Evolutionary conservation across 2,329 filamentous ascomycete genomes (phyloP).

Genomic region (Aspergillus nomiae): DNA sequence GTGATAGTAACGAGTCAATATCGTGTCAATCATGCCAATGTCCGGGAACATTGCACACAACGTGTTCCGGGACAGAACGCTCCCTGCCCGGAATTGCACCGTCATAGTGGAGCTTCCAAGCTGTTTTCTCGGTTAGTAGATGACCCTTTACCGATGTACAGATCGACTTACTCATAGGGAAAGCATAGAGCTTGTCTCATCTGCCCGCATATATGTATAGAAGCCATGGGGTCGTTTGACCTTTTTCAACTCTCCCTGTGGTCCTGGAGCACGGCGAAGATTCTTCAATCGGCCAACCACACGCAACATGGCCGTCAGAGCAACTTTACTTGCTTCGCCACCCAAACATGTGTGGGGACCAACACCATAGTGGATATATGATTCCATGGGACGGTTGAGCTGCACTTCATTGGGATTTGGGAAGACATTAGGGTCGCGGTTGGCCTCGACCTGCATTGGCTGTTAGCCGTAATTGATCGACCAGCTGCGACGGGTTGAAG

Average conservation of each 20-base stretch:
- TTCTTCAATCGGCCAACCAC: conserved; percentile 63
- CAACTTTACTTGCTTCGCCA: conserved; percentile 60
- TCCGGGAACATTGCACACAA: background rate
- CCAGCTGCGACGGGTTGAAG: conserved; percentile 61
- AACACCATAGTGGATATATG: conserved; percentile 66
- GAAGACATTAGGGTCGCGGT: conserved; percentile 61
- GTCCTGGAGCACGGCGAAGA: conserved; percentile 62
- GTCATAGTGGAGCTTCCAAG: background rate
- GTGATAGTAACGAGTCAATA: background rate
- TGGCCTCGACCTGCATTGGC: conserved; percentile 50
- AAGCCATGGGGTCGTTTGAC: conserved; percentile 57
- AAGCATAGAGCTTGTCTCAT: conserved; percentile 60
- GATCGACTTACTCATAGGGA: conserved; percentile 43
- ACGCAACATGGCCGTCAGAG: conserved; percentile 69
- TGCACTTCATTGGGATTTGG: conserved; percentile 63
- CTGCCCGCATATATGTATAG: conserved; percentile 65
- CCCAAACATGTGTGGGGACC: conserved; percentile 67
- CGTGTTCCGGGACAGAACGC: background rate
- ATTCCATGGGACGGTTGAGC: conserved; percentile 63
- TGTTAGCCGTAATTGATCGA: background rate
- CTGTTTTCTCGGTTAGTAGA: background rate
- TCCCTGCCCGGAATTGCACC: background rate
- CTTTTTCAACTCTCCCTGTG: conserved; percentile 68
- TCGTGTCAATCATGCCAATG: background rate
- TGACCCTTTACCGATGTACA: fast-evolving